Percentiles rank a stretch among this genome's conserved stretches.
These are phyloP conservation scores for Medicago lupulina DNA, from an alignment of 306 rosid species.

Conservation along the genomic window DNA sequence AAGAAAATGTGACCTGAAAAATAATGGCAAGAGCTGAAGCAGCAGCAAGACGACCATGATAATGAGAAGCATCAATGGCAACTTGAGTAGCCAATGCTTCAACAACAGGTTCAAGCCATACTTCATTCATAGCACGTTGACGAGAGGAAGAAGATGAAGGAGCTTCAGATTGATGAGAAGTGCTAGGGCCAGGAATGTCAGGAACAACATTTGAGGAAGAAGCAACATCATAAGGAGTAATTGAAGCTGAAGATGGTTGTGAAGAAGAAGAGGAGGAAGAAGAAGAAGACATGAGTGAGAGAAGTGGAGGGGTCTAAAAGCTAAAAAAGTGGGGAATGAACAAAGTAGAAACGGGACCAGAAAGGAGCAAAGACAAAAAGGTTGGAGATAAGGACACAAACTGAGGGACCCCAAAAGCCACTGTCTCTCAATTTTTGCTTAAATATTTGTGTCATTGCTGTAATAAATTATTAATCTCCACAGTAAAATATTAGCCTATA, in stretches of 20 bases:
- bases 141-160: slow-evolving; percentile 72
- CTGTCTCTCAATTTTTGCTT: slow-evolving; percentile 46
- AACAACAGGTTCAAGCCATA: slow-evolving; percentile 69
- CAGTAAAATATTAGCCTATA: not conserved
- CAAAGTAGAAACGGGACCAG: slow-evolving; percentile 30
- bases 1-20: slow-evolving; percentile 64
- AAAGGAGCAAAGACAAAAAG: slow-evolving; percentile 87
- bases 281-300: slow-evolving; percentile 58
- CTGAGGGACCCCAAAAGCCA: slow-evolving; percentile 85
- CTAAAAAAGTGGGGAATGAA: slow-evolving; percentile 25
- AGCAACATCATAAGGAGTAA: slow-evolving; percentile 26
- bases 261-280: slow-evolving; percentile 47
- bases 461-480: not conserved
- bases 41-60: slow-evolving; percentile 64
- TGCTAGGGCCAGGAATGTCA: not conserved
- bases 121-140: slow-evolving; percentile 63
- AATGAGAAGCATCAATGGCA: slow-evolving; percentile 70
- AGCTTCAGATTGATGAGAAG: slow-evolving; percentile 38
- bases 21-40: slow-evolving; percentile 72
- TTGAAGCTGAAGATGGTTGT: slow-evolving; percentile 40
- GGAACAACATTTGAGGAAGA: slow-evolving; percentile 7
- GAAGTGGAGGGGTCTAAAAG: slow-evolving; percentile 29
- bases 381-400: slow-evolving; percentile 80
- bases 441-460: not conserved
- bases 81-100: slow-evolving; percentile 75